Conservation (phyloP, 306 rosid species). For the Dryas alaskensis region DNA sequence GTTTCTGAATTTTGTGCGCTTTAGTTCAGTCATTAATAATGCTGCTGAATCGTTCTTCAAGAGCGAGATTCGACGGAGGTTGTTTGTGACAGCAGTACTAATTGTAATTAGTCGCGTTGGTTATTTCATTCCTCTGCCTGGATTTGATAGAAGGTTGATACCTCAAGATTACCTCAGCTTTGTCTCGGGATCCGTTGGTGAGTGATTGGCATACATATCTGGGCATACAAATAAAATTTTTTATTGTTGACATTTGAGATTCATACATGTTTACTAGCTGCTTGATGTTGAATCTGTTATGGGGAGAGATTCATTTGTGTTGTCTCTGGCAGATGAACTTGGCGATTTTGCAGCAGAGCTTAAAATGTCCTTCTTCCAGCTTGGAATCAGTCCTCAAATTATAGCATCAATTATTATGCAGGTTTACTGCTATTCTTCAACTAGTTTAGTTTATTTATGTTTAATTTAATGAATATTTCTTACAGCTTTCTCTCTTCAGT, state of each 20-base stretch:
- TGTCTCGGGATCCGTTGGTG: conserved; percentile 88
- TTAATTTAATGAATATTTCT: conserved; percentile 4
- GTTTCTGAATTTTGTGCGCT: conserved; percentile 69
- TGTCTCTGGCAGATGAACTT: conserved; percentile 86
- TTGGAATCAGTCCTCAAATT: conserved; percentile 98
- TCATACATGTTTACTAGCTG: conserved; percentile 26
- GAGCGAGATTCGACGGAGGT: conserved; percentile 88
- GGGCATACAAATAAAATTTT: neutral
- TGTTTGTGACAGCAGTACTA: conserved; percentile 77
- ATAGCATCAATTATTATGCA: conserved; percentile 95
- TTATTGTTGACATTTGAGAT: conserved; percentile 21
- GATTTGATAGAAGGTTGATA: conserved; percentile 92
- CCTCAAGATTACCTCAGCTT: conserved; percentile 89
- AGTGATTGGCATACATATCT: conserved; percentile 19
- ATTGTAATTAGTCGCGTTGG: conserved; percentile 88
- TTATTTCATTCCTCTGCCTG: conserved; percentile 94
- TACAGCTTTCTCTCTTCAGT: neutral
- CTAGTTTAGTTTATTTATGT: conserved; percentile 1
- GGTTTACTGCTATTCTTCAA: conserved; percentile 40
- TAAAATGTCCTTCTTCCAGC: conserved; percentile 93
- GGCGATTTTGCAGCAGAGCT: conserved; percentile 84
- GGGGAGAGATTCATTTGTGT: conserved; percentile 24
- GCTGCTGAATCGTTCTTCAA: conserved; percentile 90
- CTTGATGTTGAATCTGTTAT: neutral
- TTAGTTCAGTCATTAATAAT: conserved; percentile 70